phyloP scores from a whole-genome alignment of 2,329 filamentous ascomycete genomes.

The Huntiella decipiens region DNA sequence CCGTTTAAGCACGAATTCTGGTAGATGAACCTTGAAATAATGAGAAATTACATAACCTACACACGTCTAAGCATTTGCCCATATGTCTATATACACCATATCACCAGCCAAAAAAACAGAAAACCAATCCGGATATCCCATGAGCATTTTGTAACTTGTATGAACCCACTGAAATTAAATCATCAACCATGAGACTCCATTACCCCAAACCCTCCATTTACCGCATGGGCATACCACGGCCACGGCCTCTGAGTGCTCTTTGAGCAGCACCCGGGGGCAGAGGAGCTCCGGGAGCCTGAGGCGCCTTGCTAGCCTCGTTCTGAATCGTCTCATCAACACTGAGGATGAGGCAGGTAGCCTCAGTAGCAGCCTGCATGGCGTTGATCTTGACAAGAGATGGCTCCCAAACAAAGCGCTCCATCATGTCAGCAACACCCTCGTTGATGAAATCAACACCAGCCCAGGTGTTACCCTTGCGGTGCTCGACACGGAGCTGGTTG shows the following conservation, averaged over 20 bases:
- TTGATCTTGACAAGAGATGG: slow-evolving; percentile 92
- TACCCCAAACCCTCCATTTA: slow-evolving; percentile 20
- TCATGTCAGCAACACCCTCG: slow-evolving; percentile 85
- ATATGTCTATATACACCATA: no score
- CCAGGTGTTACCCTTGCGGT: slow-evolving; percentile 83
- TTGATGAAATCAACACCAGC: slow-evolving; percentile 87
- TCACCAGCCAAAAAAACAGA: no score
- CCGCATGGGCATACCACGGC: slow-evolving; percentile 76
- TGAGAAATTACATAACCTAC: background rate
- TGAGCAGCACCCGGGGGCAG: slow-evolving; percentile 72
- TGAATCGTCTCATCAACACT: slow-evolving; percentile 96
- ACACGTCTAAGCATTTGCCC: no score
- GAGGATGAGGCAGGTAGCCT: slow-evolving; percentile 87
- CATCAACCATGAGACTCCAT: background rate
- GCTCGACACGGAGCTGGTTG: slow-evolving; percentile 88
- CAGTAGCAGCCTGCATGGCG: slow-evolving; percentile 85
- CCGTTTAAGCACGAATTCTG: slow-evolving; percentile 1
- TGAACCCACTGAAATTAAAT: slow-evolving; percentile 5
- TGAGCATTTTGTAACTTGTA: slow-evolving; percentile 7
- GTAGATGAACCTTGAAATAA: slow-evolving; percentile 6
- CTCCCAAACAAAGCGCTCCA: slow-evolving; percentile 95
- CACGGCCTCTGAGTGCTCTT: slow-evolving; percentile 64
- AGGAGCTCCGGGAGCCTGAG: slow-evolving; percentile 59
- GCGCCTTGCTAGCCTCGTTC: slow-evolving; percentile 80
- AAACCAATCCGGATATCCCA: slow-evolving; percentile 7